These are phyloP conservation scores for Coemansia sp. DNA, from an alignment of 192 early-diverging fungal species.

Conservation along the genomic window DNA sequence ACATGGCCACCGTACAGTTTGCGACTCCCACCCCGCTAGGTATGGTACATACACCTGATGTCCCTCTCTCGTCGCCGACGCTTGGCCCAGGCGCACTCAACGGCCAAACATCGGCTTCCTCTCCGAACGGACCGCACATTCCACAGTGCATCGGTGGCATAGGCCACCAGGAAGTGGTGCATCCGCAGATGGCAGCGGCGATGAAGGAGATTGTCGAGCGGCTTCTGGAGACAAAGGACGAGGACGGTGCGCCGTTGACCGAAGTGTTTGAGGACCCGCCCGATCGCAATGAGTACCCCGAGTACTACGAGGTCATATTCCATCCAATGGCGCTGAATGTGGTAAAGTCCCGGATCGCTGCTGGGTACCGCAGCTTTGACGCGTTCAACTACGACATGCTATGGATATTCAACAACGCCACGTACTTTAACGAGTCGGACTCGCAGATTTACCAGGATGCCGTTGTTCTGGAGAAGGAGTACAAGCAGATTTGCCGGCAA, in stretches of 20 bases:
- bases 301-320: constrained; percentile 84
- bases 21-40: not conserved
- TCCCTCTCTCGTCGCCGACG: not conserved
- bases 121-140: constrained; percentile 15
- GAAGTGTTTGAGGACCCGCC: constrained; percentile 81
- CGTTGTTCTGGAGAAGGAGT: constrained; percentile 32
- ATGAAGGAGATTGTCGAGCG: constrained; percentile 43
- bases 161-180: constrained; percentile 37
- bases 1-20: not conserved
- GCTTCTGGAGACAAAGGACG: constrained; percentile 27
- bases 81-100: not conserved
- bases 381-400: constrained; percentile 79
- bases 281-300: constrained; percentile 73
- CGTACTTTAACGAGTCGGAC: constrained; percentile 81
- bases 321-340: constrained; percentile 67
- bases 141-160: constrained; percentile 53
- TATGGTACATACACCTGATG: not conserved
- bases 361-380: constrained; percentile 63
- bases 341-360: constrained; percentile 61
- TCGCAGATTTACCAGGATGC: constrained; percentile 85
- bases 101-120: constrained; percentile 3
- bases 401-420: constrained; percentile 88
- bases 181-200: constrained; percentile 38
- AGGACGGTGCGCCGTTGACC: constrained; percentile 59
- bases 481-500: constrained; percentile 33